Percentiles rank a stretch among this genome's conserved stretches.
Evolutionary conservation across 495 filamentous ascomycete species (phyloP).

Genomic region (Astrocystis sublimbata): DNA sequence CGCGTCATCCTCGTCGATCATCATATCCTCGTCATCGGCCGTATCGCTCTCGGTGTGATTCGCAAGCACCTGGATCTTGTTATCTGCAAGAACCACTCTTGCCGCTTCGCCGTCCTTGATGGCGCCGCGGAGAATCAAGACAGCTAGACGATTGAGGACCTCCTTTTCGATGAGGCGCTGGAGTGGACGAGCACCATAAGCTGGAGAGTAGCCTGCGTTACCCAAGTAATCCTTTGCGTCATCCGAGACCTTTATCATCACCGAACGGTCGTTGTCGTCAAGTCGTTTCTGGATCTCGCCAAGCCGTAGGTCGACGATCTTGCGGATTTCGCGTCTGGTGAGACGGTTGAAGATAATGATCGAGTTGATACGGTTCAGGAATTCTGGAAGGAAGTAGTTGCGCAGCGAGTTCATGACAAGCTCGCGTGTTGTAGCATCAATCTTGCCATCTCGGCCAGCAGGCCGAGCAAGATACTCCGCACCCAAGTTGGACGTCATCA

Average conservation of each 20-base stretch:
- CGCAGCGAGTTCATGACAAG: slow-evolving; percentile 86
- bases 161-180: slow-evolving; percentile 92
- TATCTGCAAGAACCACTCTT: slow-evolving; percentile 67
- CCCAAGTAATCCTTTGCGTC: slow-evolving; percentile 91
- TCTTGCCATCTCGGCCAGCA: slow-evolving; percentile 73
- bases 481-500: slow-evolving; percentile 97
- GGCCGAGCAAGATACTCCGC: slow-evolving; percentile 88
- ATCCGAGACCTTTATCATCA: slow-evolving; percentile 71
- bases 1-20: slow-evolving; percentile 67
- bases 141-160: slow-evolving; percentile 87
- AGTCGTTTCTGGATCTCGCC: slow-evolving; percentile 89
- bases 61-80: slow-evolving; percentile 73
- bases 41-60: slow-evolving; percentile 72
- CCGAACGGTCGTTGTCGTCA: slow-evolving; percentile 73
- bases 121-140: slow-evolving; percentile 81
- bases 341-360: slow-evolving; percentile 99
- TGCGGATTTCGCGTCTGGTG: slow-evolving; percentile 81
- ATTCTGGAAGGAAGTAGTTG: slow-evolving; percentile 96
- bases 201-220: slow-evolving; percentile 84
- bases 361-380: slow-evolving; percentile 94
- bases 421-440: slow-evolving; percentile 83
- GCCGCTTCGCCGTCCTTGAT: slow-evolving; percentile 85
- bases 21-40: slow-evolving; percentile 59
- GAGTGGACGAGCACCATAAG: slow-evolving; percentile 88
- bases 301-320: slow-evolving; percentile 91